phyloP scores from a whole-genome alignment of 176 grass and related monocot genomes.

The Dendrocalamus sinicus region DNA sequence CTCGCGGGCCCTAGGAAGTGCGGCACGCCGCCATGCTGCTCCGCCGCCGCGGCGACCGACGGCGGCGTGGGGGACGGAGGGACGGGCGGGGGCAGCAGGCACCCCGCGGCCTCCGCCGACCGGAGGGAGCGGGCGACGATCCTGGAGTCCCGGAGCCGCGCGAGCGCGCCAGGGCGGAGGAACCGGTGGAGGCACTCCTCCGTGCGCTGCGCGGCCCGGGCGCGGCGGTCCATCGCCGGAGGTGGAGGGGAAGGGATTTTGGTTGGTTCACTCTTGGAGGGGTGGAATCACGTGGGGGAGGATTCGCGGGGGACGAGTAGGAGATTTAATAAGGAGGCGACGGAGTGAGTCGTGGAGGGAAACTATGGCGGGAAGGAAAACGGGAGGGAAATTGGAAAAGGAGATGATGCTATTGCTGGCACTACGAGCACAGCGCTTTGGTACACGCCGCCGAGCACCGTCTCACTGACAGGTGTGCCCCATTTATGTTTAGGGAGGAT shows the following conservation, averaged over 20 bases:
- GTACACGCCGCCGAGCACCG: neutral
- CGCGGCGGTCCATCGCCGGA: conserved; percentile 49
- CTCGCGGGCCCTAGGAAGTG: conserved; percentile 50
- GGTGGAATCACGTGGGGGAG: neutral
- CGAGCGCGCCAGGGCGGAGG: conserved; percentile 85
- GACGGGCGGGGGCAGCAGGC: conserved; percentile 31
- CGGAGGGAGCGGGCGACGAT: conserved; percentile 71
- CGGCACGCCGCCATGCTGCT: conserved; percentile 39
- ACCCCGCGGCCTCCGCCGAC: conserved; percentile 38
- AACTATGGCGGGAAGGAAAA: conserved; percentile 47
- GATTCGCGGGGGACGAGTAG: conserved; percentile 31
- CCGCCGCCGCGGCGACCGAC: neutral
- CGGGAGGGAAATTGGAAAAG: conserved; percentile 43
- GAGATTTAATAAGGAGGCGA: conserved; percentile 35
- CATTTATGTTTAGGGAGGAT: neutral
- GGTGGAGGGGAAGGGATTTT: neutral
- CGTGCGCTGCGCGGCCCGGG: neutral
- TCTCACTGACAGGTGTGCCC: conserved; percentile 16
- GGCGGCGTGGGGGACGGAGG: conserved; percentile 21
- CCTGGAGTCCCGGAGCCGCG: conserved; percentile 76
- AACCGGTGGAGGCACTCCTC: conserved; percentile 60
- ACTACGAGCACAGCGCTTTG: neutral
- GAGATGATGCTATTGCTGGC: neutral
- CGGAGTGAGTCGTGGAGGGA: conserved; percentile 42
- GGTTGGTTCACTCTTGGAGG: neutral